A percentile compares a stretch with the other conserved stretches of the same genome.
Evolutionary conservation across 768 basidiomycete genomes (phyloP).

Genomic region (Trametes sanguinea): DNA sequence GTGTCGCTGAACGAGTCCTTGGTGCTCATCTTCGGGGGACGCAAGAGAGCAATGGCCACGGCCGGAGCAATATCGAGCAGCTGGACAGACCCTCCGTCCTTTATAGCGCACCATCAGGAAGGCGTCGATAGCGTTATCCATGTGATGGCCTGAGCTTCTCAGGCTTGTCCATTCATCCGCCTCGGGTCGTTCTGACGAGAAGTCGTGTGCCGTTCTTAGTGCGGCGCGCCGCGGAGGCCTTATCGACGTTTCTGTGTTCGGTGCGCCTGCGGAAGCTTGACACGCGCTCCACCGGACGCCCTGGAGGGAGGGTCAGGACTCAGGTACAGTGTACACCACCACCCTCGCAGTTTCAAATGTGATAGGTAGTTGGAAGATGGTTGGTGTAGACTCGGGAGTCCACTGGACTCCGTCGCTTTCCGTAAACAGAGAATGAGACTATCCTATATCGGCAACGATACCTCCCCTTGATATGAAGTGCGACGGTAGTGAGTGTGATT

Average conservation of each 20-base stretch:
- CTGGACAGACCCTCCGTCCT: background rate
- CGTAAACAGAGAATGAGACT: too few relatives aligned
- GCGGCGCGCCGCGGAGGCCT: background rate
- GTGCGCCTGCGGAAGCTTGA: slow-evolving; percentile 1
- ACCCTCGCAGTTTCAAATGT: background rate
- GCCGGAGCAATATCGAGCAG: background rate
- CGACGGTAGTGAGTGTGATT: too few relatives aligned
- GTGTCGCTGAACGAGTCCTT: slow-evolving; percentile 24
- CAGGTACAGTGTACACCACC: background rate
- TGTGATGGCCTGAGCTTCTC: slow-evolving; percentile 12
- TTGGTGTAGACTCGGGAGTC: too few relatives aligned
- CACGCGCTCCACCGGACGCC: background rate
- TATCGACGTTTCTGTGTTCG: slow-evolving; percentile 1
- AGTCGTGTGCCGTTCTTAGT: background rate
- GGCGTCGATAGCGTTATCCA: slow-evolving; percentile 17
- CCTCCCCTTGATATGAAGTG: too few relatives aligned
- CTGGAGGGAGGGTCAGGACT: background rate
- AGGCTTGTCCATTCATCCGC: slow-evolving; percentile 13
- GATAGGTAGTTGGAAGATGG: background rate
- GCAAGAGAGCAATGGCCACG: background rate
- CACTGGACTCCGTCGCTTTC: too few relatives aligned
- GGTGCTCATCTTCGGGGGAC: slow-evolving; percentile 21
- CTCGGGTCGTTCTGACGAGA: background rate
- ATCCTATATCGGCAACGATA: too few relatives aligned
- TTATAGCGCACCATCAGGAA: slow-evolving; percentile 8